Percentiles rank a stretch among this genome's conserved stretches.
phyloP scores from a whole-genome alignment of 1,284 basidiomycete species.

The Rhodotorula mucilaginosa region DNA sequence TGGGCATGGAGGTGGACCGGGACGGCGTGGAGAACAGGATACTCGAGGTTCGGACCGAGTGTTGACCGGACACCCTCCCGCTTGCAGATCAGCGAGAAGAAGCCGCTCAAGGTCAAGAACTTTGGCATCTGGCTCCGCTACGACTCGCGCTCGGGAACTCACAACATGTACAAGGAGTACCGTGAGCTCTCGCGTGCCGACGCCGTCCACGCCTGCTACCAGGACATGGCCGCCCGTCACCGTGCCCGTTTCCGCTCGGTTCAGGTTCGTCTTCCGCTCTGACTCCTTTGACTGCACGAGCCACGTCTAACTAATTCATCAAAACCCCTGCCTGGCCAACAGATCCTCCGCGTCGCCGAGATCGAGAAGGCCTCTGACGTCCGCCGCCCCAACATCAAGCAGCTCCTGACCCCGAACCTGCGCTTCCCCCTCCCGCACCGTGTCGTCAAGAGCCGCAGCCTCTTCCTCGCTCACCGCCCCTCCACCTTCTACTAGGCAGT shows the following conservation, averaged over 20 bases:
- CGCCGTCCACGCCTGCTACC: slow-evolving; percentile 95
- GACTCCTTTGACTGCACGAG: no score
- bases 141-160: slow-evolving; percentile 95
- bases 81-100: slow-evolving; percentile 90
- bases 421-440: slow-evolving; percentile 99
- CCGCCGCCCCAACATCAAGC: slow-evolving; percentile 66
- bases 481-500: slow-evolving; percentile 51
- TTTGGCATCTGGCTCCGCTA: slow-evolving; percentile 99
- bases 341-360: slow-evolving; percentile 92
- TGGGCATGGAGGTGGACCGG: no score
- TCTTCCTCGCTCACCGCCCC: slow-evolving; percentile 52
- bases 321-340: no score
- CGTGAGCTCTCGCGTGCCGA: slow-evolving; percentile 91
- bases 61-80: background rate
- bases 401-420: slow-evolving; percentile 83
- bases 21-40: background rate
- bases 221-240: slow-evolving; percentile 99
- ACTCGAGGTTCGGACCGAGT: background rate
- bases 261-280: no score
- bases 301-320: no score
- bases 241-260: slow-evolving; percentile 99
- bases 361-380: slow-evolving; percentile 88
- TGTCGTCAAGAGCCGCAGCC: slow-evolving; percentile 50
- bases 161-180: slow-evolving; percentile 91
- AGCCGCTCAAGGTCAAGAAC: slow-evolving; percentile 98